Base-by-base conservation (phyloP, 192 early-diverging fungal species). In the Backusella sp. region DNA sequence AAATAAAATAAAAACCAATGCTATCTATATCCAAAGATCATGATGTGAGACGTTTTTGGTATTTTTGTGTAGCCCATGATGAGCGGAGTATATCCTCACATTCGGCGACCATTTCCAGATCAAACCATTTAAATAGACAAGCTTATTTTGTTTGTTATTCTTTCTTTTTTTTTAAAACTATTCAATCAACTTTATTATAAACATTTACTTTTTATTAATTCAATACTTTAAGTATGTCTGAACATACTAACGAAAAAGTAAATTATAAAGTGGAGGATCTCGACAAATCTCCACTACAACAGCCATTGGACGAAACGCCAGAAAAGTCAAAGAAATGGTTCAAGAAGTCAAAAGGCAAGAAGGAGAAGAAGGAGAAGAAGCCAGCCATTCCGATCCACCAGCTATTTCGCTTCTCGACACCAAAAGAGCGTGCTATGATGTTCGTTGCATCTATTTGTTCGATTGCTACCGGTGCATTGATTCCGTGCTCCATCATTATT, bases 401-500 rank as follows among this genome's bases (percentile, higher is more conserved):
- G 0, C 21, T 59, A 26, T 59, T 59, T 11, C 53, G 53, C 9
- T 59, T 59, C 4, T 23, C 53, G 4, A 59, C 53, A 12, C 53
- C 53, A 23, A 59, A 59, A 59, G 53, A 59, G 11, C 53, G 53
- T 14, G 21, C 1, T 11, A 59, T 59, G 53, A 59, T 59, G 8
- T 26, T 59, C 1, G 23, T 59, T 59, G 53, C 53, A 0, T 11
- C 73, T 4, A 9, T 76, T 9, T 72, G 23, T 42, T 73, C 75
- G 37, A 5, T 39, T 36, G 74, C 39, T 9, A 37, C 59, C 3
- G 80, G 80, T 19, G 65, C 72, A 23, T 7, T 77, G 9, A 21
- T 76, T 35, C 80, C 80, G 1, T 41, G 73, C 3, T 34, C 39
- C 0, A 77, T 72, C n/a, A 83, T 76, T 15, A 35, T 80, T 66